These are phyloP conservation scores for Colletotrichum tanaceti DNA, from an alignment of 2,329 filamentous ascomycete species.

Conservation along the genomic window DNA sequence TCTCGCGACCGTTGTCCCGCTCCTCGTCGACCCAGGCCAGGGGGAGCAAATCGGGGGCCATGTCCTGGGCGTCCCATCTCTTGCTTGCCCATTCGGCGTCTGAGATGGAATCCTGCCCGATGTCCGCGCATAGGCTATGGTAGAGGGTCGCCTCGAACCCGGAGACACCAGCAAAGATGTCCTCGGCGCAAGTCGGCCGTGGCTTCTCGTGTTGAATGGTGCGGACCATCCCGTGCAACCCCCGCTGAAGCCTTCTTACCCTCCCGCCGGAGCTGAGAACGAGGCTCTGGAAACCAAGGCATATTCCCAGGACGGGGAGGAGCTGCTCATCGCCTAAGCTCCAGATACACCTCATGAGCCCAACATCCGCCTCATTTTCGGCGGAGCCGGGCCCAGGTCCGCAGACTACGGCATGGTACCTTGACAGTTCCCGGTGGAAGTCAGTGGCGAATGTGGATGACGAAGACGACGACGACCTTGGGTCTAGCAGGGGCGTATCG, in stretches of 20 bases:
- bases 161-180: slow-evolving; percentile 74
- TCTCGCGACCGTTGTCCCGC: slow-evolving; percentile 54
- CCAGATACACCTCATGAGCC: slow-evolving; percentile 85
- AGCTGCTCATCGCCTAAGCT: slow-evolving; percentile 66
- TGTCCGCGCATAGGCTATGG: slow-evolving; percentile 71
- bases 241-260: slow-evolving; percentile 75
- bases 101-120: slow-evolving; percentile 60
- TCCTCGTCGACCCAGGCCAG: slow-evolving; percentile 72
- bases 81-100: slow-evolving; percentile 50
- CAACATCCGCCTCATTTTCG: slow-evolving; percentile 77
- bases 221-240: slow-evolving; percentile 85
- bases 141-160: slow-evolving; percentile 80
- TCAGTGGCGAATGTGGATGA: slow-evolving; percentile 42
- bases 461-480: slow-evolving; percentile 55
- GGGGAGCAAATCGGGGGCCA: slow-evolving; percentile 60
- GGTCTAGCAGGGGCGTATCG: slow-evolving; percentile 66
- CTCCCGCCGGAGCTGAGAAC: slow-evolving; percentile 74
- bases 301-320: slow-evolving; percentile 87
- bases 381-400: slow-evolving; percentile 92
- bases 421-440: slow-evolving; percentile 62
- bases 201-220: slow-evolving; percentile 66
- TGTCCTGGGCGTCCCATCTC: slow-evolving; percentile 54
- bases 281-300: slow-evolving; percentile 88
- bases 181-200: slow-evolving; percentile 46
- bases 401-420: slow-evolving; percentile 87